Evolutionary conservation across 306 rosid genomes (phyloP), one percentile per base, ranked within the genome.

Genomic region (Citrullus colocynthis): DNA sequence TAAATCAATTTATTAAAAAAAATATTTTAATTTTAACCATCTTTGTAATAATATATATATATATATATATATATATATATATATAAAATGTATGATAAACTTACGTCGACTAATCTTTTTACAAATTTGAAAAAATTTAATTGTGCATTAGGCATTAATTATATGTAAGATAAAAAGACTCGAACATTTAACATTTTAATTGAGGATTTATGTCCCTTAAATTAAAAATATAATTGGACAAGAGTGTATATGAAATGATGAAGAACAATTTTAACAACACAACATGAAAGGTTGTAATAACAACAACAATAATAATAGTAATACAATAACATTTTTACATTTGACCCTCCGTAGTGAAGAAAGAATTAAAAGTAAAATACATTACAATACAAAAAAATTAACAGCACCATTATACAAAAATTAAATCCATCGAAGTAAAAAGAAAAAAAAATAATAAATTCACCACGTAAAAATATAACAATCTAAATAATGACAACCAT

Each of bases 401-500:
- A 65, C 30, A 16, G 72, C 28, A 37, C 6, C 36, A 13, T 63
- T 63, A 7, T 34, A 62, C 71, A 65, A 65, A 24, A 65, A 36
- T 62, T 34, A 17, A 66, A 67, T 5, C 30, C 24, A 44, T 1
- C 18, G 10, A 42, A 18, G 13, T 9, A 17, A 17, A 39, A 1
- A 66, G 20, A 2, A 7, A 3, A 64, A 7, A 42, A 6, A 42
- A 48, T 11, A 10, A 48, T 2, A 48, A 32, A 66, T 9, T 18
- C 15, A 18, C 4, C 55, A 44, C 55, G 56, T 42, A 69, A n/a
- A 18, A 36, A 65, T 7, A 16, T 6, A 67, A 70, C 32, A 17
- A 74, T 52, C 30, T 74, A 74, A 14, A 74, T 32, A 74, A 74
- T 52, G 78, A 74, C 78, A 74, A 52, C 48, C 32, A 74, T 74